Evolutionary conservation across 768 basidiomycete genomes (phyloP), one percentile per base, ranked within the genome.

Genomic region (Pholiota conissans): DNA sequence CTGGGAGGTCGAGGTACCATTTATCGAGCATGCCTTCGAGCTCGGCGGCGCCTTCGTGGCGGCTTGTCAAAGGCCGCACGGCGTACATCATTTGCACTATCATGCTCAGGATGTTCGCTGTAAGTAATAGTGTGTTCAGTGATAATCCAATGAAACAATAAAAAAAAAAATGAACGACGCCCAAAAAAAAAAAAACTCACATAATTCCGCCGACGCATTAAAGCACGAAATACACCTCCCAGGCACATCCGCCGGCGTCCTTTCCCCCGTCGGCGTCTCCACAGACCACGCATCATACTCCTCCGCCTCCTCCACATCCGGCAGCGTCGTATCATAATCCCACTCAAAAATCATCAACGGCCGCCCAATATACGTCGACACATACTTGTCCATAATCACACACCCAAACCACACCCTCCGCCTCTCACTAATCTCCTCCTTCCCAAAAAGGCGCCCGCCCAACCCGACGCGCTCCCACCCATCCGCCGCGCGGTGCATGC

Each of bases 401-500:
- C 91, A 92, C 27, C 83, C 84, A 74, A 84, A 89, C 90, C 90
- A 92, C 24, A 91, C 84, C 48, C 89, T 73, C 61, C 85, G 79
- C 60, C 91, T 77, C 69, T 89, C 86, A 63, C 87, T 83, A 58
- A 90, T 73, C 71, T 90, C 87, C 68, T 76, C 75, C 52, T 74
- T 72, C 1, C 76, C 78, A 65, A 92, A 91, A 40, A 92, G 63
- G 40, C 74, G 35, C 35, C 49, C 55, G 10, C 85, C 85, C 53
- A 84, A 76, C 14, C 77, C 83, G 55, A 69, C 81, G 26, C 85
- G 73, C 18, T 81, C 80, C 91, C 91, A 93, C 27, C 85, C 84
- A 66, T 93, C 91, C 28, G 92, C 89, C 61, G 80, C 81, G 32
- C 90, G 81, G 65, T 93, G 91, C 81, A 93, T 83, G 7, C 91